phyloP scores from a whole-genome alignment of 495 filamentous ascomycete genomes.

The Delitschia confertaspora region DNA sequence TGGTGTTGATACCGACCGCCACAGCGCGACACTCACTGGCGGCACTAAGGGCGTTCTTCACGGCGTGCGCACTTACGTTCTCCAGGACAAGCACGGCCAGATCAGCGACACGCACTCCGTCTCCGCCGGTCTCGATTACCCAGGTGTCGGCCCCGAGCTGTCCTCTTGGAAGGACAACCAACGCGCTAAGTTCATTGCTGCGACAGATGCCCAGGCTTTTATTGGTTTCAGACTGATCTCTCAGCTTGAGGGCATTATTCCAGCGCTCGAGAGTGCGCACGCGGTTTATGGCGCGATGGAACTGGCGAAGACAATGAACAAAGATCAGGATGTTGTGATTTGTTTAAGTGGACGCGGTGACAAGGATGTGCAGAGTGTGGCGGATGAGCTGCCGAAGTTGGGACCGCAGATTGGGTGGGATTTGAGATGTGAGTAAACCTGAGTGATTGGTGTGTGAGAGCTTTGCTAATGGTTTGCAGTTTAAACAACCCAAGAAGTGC shows the following conservation, averaged over 20 bases:
- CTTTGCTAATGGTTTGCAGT: background rate
- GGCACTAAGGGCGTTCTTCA: conserved; percentile 90
- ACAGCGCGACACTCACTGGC: conserved; percentile 79
- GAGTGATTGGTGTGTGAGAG: background rate
- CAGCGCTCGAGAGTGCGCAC: conserved; percentile 87
- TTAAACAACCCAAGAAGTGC: too few relatives aligned
- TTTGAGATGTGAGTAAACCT: conserved; percentile 50
- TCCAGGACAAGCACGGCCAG: conserved; percentile 87
- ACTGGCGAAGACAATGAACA: conserved; percentile 82
- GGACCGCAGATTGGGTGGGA: conserved; percentile 96
- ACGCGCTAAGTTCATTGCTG: conserved; percentile 80
- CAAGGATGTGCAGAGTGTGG: conserved; percentile 97
- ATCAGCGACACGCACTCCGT: conserved; percentile 92
- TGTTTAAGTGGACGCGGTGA: conserved; percentile 88
- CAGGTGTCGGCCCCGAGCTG: conserved; percentile 90
- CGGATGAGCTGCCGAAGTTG: conserved; percentile 80
- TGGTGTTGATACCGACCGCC: conserved; percentile 77
- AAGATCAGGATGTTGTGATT: conserved; percentile 86
- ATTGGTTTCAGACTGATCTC: conserved; percentile 74
- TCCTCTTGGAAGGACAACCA: conserved; percentile 82
- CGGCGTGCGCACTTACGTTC: conserved; percentile 88
- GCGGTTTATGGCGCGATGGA: conserved; percentile 83
- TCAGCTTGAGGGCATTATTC: conserved; percentile 91
- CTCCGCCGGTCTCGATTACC: conserved; percentile 95
- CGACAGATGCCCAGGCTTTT: conserved; percentile 87